phyloP scores from a whole-genome alignment of 2,329 filamentous ascomycete species.

The Drechslerella coelobrocha region DNA sequence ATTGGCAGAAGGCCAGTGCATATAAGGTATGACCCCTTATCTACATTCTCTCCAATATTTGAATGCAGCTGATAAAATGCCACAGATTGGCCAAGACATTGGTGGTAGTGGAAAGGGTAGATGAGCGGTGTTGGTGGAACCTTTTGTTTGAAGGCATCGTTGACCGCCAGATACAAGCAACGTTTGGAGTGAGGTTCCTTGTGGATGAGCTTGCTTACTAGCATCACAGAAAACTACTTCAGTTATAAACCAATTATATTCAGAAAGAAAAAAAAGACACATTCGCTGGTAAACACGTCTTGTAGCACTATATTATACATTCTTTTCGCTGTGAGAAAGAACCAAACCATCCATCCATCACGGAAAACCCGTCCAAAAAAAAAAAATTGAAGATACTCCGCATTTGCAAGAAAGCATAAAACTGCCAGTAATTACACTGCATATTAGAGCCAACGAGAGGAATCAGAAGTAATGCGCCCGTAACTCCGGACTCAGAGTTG shows the following conservation, averaged over 20 bases:
- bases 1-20: slow-evolving; percentile 97
- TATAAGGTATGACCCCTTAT: slow-evolving; percentile 75
- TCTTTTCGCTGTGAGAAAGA: slow-evolving; percentile 7
- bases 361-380: not conserved
- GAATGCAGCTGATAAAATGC: slow-evolving; percentile 4
- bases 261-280: not conserved
- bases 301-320: slow-evolving; percentile 24
- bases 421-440: not conserved
- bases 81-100: slow-evolving; percentile 50
- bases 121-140: not conserved
- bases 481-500: slow-evolving; percentile 19
- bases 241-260: slow-evolving; percentile 15
- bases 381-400: not conserved
- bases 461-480: slow-evolving; percentile 30
- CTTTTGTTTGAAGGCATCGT: slow-evolving; percentile 19
- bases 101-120: slow-evolving; percentile 40
- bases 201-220: slow-evolving; percentile 6
- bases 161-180: slow-evolving; percentile 24
- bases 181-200: no score
- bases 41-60: not conserved
- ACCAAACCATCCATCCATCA: no score
- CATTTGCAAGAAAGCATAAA: not conserved
- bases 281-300: slow-evolving; percentile 16
- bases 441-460: not conserved
- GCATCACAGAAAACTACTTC: slow-evolving; percentile 12